These are phyloP conservation scores for Phoma sp. DNA, from an alignment of 2,329 filamentous ascomycete species.

Conservation along the genomic window DNA sequence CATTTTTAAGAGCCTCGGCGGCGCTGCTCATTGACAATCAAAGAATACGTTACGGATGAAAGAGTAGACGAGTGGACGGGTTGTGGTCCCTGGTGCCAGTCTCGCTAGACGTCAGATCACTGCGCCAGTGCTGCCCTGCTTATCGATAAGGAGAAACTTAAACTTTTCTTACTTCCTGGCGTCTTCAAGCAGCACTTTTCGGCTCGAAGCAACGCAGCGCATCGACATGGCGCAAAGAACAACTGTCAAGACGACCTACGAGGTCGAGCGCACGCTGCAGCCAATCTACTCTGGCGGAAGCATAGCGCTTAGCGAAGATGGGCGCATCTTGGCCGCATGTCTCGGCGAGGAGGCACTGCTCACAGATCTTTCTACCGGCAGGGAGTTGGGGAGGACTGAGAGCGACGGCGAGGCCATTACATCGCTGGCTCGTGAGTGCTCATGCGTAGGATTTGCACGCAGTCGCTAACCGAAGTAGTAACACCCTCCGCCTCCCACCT, in stretches of 20 bases:
- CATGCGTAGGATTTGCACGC: not conserved
- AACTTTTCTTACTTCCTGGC: constrained; percentile 38
- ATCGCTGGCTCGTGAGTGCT: constrained; percentile 66
- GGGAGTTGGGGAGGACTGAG: constrained; percentile 83
- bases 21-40: not conserved
- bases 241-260: constrained; percentile 83
- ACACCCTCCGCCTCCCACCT: constrained; percentile 88
- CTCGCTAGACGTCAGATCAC: constrained; percentile 4
- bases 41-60: not conserved
- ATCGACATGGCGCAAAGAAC: constrained; percentile 60
- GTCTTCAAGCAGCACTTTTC: constrained; percentile 6
- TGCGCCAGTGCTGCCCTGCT: constrained; percentile 6
- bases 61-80: constrained; percentile 3
- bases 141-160: constrained; percentile 46
- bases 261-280: constrained; percentile 79
- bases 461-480: constrained; percentile 59
- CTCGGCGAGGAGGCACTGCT: constrained; percentile 91
- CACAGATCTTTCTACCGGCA: constrained; percentile 82
- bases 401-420: constrained; percentile 78
- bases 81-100: constrained; percentile 2
- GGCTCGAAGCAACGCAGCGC: constrained; percentile 12
- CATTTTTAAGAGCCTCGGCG: constrained; percentile 25
- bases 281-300: constrained; percentile 94
- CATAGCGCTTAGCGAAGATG: constrained; percentile 80
- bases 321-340: constrained; percentile 82